Evolutionary conservation across 805 yeast genomes (phyloP).

Genomic region (Kodamaea laetipori): DNA sequence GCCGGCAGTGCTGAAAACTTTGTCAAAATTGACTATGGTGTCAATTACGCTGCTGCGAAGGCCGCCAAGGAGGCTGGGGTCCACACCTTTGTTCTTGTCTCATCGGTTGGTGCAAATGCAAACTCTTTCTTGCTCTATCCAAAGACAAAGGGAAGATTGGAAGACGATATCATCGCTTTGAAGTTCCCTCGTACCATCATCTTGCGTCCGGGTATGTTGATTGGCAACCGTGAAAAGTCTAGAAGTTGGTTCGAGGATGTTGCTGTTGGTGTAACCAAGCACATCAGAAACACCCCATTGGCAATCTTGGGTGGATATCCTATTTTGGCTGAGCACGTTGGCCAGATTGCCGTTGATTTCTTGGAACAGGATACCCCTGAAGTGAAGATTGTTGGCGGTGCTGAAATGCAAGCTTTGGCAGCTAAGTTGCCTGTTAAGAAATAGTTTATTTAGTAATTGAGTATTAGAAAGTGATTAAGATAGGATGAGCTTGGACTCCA

Average conservation of each 20-base stretch:
- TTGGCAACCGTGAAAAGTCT: constrained; percentile 58
- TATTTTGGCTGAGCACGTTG: constrained; percentile 67
- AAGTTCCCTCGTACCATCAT: constrained; percentile 73
- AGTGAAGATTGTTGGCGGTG: constrained; percentile 25
- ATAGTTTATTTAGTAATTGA: neutral
- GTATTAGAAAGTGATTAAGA: too few relatives aligned
- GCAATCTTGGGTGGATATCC: constrained; percentile 33
- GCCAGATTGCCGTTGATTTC: constrained; percentile 51
- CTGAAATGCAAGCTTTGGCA: constrained; percentile 25
- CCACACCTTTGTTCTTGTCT: constrained; percentile 65
- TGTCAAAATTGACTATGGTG: constrained; percentile 70
- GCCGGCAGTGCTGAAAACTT: constrained; percentile 79
- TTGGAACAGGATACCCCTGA: constrained; percentile 27
- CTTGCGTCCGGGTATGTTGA: constrained; percentile 71
- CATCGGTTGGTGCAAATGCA: constrained; percentile 64
- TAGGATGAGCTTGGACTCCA: too few relatives aligned
- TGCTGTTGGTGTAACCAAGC: constrained; percentile 32
- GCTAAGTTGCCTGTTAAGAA: constrained; percentile 1
- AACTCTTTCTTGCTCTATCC: constrained; percentile 62
- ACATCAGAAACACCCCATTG: constrained; percentile 20
- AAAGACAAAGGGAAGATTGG: constrained; percentile 74
- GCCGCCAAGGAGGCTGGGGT: constrained; percentile 73
- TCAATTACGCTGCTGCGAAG: constrained; percentile 67
- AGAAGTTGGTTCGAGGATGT: constrained; percentile 41
- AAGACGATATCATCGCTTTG: constrained; percentile 61